A percentile compares a stretch with the other conserved stretches of the same genome.
phyloP scores from a whole-genome alignment of 495 filamentous ascomycete species.

The Terfezia boudieri region DNA sequence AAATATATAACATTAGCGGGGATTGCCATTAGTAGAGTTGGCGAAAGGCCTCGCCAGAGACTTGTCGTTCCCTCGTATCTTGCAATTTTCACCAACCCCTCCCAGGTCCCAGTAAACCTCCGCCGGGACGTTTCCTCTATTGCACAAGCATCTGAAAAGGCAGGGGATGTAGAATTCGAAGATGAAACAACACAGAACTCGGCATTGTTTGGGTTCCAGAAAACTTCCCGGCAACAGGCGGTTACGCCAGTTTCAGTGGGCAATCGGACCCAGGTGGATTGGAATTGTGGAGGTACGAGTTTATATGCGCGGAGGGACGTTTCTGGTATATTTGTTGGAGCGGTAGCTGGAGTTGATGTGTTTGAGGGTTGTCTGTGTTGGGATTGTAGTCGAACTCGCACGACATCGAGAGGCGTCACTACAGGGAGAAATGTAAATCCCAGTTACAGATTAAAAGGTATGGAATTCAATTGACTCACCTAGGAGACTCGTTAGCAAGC shows the following conservation, averaged over 20 bases:
- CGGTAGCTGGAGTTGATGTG: slow-evolving; percentile 19
- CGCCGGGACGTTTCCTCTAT: slow-evolving; percentile 64
- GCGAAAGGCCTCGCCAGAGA: slow-evolving; percentile 79
- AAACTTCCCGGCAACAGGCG: slow-evolving; percentile 88
- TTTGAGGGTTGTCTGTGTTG: slow-evolving; percentile 45
- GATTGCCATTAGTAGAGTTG: slow-evolving; percentile 82
- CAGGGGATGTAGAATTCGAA: slow-evolving; percentile 18
- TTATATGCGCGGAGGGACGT: slow-evolving; percentile 8
- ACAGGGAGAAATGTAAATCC: too few species aligned
- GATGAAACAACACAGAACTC: slow-evolving; percentile 52
- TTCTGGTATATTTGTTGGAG: slow-evolving; percentile 2
- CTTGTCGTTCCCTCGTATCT: slow-evolving; percentile 72
- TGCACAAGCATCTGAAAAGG: slow-evolving; percentile 42
- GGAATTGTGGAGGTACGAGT: slow-evolving; percentile 16
- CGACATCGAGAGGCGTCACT: slow-evolving; percentile 23
- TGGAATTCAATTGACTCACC: too few species aligned
- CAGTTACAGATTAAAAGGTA: too few species aligned
- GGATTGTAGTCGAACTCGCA: slow-evolving; percentile 82
- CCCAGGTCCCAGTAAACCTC: slow-evolving; percentile 74
- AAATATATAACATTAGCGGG: slow-evolving; percentile 97
- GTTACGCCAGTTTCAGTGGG: slow-evolving; percentile 65
- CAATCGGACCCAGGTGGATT: slow-evolving; percentile 13
- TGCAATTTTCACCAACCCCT: slow-evolving; percentile 89
- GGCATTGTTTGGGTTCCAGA: slow-evolving; percentile 75
- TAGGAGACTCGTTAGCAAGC: too few species aligned